These are phyloP conservation scores for Apocynum venetum DNA, from an alignment of 257 asterid genomes.

Conservation along the genomic window DNA sequence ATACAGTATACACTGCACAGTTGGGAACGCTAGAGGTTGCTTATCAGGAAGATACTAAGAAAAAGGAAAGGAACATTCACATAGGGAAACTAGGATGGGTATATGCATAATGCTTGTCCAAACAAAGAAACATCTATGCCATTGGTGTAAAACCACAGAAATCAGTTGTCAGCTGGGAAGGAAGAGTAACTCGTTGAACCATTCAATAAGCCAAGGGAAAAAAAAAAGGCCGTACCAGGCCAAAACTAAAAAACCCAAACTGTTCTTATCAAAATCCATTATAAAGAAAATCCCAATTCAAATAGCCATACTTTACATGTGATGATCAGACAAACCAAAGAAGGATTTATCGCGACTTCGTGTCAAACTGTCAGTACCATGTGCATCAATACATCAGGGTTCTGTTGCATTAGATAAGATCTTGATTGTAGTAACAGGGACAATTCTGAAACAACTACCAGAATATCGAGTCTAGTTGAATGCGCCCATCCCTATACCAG, in stretches of 20 bases:
- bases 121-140: background rate
- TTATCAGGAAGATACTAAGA: background rate
- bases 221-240: no score
- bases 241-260: background rate
- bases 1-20: background rate
- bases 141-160: background rate
- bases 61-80: background rate
- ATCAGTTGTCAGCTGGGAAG: no score
- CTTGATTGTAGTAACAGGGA: background rate
- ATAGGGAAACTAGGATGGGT: background rate
- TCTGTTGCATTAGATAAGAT: background rate
- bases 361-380: background rate
- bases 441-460: background rate
- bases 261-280: background rate
- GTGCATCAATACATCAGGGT: background rate
- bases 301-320: background rate
- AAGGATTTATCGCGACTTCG: background rate
- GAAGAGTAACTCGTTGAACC: background rate
- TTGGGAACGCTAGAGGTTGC: background rate
- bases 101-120: background rate
- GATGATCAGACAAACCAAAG: conserved; percentile 1
- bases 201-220: background rate
- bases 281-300: background rate
- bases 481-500: conserved; percentile 73
- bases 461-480: conserved; percentile 10